Percentiles rank a stretch among this genome's conserved stretches.
These are phyloP conservation scores for Dioszegia hungarica DNA, from an alignment of 768 basidiomycete species.

Conservation along the genomic window DNA sequence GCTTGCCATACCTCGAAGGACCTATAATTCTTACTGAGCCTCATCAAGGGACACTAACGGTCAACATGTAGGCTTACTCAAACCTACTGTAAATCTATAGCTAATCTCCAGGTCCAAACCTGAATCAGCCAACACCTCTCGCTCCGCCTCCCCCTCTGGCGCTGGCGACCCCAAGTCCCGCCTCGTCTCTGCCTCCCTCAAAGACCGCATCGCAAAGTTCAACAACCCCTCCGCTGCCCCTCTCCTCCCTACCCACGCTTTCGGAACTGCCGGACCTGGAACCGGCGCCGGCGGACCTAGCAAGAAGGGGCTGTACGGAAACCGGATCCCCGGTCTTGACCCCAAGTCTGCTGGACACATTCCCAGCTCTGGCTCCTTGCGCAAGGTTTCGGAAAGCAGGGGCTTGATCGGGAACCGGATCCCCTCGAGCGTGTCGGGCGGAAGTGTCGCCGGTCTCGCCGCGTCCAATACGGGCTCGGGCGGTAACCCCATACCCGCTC, in stretches of 20 bases:
- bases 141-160: slow-evolving; percentile 11
- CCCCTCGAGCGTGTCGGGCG: slow-evolving; percentile 14
- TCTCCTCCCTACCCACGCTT: slow-evolving; percentile 34
- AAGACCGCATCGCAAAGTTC: slow-evolving; percentile 44
- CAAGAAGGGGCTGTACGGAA: slow-evolving; percentile 33
- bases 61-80: no score
- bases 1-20: background rate
- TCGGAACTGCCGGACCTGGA: slow-evolving; percentile 19
- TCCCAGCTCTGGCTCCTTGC: background rate
- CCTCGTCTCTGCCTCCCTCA: slow-evolving; percentile 39
- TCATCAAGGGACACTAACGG: background rate
- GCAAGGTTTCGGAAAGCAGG: slow-evolving; percentile 28
- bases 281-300: background rate
- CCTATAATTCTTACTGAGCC: background rate
- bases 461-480: slow-evolving; percentile 4
- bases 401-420: slow-evolving; percentile 37
- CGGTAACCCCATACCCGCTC: background rate
- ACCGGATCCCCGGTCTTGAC: slow-evolving; percentile 37
- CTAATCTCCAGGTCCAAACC: slow-evolving; percentile 9
- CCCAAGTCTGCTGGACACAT: slow-evolving; percentile 32
- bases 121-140: slow-evolving; percentile 25
- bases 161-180: slow-evolving; percentile 12
- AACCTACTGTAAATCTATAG: no score
- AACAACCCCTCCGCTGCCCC: slow-evolving; percentile 40
- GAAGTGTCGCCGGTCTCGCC: background rate